Percentiles rank a stretch among this genome's conserved stretches.
Evolutionary conservation across 768 basidiomycete genomes (phyloP).

Genomic region (Tremella mesenterica): DNA sequence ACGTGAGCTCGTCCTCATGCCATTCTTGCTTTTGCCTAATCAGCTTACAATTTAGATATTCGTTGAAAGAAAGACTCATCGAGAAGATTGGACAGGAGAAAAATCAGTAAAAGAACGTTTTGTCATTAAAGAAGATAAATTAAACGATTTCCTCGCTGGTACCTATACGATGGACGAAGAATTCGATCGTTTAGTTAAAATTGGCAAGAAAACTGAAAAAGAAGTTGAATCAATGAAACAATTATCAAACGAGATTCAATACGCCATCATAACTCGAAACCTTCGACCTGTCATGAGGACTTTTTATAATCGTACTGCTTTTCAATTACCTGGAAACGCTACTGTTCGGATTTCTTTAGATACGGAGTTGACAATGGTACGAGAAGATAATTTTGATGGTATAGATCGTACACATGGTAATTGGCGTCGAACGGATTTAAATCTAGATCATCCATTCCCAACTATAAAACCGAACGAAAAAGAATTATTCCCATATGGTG

Average conservation of each 20-base stretch:
- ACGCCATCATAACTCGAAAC: constrained; percentile 70
- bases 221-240: constrained; percentile 93
- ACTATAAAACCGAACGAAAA: constrained; percentile 67
- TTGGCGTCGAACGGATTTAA: constrained; percentile 90
- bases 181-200: constrained; percentile 72
- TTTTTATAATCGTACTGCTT: constrained; percentile 97
- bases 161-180: constrained; percentile 89
- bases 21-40: not conserved
- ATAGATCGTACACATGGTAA: constrained; percentile 65
- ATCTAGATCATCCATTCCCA: constrained; percentile 83
- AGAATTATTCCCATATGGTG: constrained; percentile 93
- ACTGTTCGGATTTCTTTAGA: constrained; percentile 96
- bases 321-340: constrained; percentile 98
- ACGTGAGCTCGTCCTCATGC: constrained; percentile 51
- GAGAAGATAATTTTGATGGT: constrained; percentile 97
- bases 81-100: constrained; percentile 99
- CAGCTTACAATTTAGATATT: constrained; percentile 36
- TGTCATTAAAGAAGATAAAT: constrained; percentile 83
- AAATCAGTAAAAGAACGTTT: constrained; percentile 97
- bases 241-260: constrained; percentile 94
- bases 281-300: constrained; percentile 86
- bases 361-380: constrained; percentile 84
- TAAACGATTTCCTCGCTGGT: constrained; percentile 82
- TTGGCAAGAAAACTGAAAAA: constrained; percentile 83
- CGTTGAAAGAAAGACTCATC: constrained; percentile 55